A percentile compares a stretch with the other conserved stretches of the same genome.
These are phyloP conservation scores for Musa acuminata DNA, from an alignment of 176 grass and related monocot species.

Conservation along the genomic window DNA sequence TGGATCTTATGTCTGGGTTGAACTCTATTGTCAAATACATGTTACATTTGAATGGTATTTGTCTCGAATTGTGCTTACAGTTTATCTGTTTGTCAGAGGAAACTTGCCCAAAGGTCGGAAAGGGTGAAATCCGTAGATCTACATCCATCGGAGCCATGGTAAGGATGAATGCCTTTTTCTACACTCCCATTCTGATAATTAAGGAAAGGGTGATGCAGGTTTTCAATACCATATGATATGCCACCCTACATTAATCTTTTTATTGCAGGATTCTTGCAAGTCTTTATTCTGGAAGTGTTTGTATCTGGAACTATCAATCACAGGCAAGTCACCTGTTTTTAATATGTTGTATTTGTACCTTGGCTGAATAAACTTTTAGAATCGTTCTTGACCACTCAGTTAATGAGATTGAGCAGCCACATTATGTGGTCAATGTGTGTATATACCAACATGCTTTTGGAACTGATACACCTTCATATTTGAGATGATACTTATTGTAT, in stretches of 20 bases:
- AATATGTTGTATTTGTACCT: not conserved
- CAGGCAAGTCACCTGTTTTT: conserved; percentile 41
- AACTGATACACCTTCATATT: not conserved
- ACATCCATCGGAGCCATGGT: conserved; percentile 96
- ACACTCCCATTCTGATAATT: not conserved
- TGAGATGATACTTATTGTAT: too few species aligned
- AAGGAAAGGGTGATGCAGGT: not conserved
- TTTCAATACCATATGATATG: not conserved
- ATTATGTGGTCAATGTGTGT: not conserved
- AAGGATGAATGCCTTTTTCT: conserved; percentile 20
- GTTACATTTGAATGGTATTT: conserved; percentile 18
- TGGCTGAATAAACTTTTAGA: not conserved
- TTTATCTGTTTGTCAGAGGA: conserved; percentile 53
- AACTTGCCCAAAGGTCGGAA: conserved; percentile 88
- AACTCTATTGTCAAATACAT: conserved; percentile 5
- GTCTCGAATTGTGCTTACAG: conserved; percentile 12
- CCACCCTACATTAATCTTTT: not conserved
- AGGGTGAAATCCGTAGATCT: conserved; percentile 97
- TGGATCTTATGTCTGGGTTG: conserved; percentile 21
- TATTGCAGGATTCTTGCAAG: conserved; percentile 77
- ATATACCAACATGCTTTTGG: not conserved
- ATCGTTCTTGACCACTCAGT: not conserved
- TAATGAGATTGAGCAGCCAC: not conserved
- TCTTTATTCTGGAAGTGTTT: conserved; percentile 89
- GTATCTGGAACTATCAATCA: conserved; percentile 98